Evolutionary conservation across 2,329 filamentous ascomycete genomes (phyloP), one percentile per base, ranked within the genome.

Genomic region (Cladophialophora carrionii): DNA sequence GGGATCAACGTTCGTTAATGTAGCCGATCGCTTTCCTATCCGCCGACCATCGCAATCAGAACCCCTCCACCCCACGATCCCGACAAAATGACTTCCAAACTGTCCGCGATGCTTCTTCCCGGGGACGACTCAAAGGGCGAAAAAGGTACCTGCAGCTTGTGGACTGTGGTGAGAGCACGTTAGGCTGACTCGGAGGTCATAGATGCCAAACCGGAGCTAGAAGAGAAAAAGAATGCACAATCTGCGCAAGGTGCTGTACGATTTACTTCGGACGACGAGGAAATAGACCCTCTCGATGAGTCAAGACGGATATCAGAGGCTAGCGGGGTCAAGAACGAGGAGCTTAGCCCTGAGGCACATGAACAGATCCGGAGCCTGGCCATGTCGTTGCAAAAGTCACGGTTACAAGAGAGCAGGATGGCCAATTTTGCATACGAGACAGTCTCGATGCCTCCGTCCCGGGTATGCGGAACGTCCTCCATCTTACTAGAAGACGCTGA

Each of bases 381-480:
- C 57, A 86, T 87, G 71, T 88, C 87, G 26, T 81, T 96, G 29
- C 89, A 92, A 70, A 87, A 87, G 68, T 85, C 88, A 54, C 87
- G 89, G 72, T 83, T 96, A 67, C 93, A 97, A 79, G 89, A 93
- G 72, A 85, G 87, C 63, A 87, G 93, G 69, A 87, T 96, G 82
- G 90, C 90, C 75, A 91, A 92, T 75, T 96, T 92, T 78, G 88
- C 90, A 51, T 98, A 93, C 74, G 93, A 97, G 76, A 89, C 94
- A 37, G 88, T 96, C 69, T 98, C 95, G 41, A 83, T 98, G 59
- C 94, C 95, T 65, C 73, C 77, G 17, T 79, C 74, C 51, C 77
- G 78, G 69, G 78, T 81, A 78, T 59, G 78, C 77, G 59, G 37
- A 63, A 53, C 12, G 24, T n/a, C 2, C 32, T 57, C 55, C 34